A percentile compares a stretch with the other conserved stretches of the same genome.
phyloP scores from a whole-genome alignment of 306 rosid genomes.

The Hylodesmum podocarpum region DNA sequence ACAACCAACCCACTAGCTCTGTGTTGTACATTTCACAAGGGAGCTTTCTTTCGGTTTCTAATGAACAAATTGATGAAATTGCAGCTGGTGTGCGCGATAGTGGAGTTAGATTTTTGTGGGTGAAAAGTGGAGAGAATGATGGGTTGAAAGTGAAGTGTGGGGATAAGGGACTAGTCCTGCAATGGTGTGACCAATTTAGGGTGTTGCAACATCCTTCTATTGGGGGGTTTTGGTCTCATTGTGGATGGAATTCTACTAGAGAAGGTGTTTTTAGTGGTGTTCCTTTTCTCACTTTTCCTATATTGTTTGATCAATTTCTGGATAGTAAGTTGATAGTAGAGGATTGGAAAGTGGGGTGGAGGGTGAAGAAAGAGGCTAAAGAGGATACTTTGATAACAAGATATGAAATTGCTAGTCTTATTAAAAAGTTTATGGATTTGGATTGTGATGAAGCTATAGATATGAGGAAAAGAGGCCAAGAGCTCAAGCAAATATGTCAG shows the following conservation, averaged over 20 bases:
- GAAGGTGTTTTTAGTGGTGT: slow-evolving; percentile 57
- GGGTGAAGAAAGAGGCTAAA: slow-evolving; percentile 34
- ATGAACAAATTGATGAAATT: slow-evolving; percentile 50
- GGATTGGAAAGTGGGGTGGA: slow-evolving; percentile 67
- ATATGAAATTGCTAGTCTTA: slow-evolving; percentile 42
- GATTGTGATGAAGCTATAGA: slow-evolving; percentile 35
- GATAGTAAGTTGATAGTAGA: slow-evolving; percentile 44
- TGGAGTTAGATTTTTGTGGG: slow-evolving; percentile 52
- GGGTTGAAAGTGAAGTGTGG: slow-evolving; percentile 42
- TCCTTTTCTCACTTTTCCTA: slow-evolving; percentile 51
- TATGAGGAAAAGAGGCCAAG: slow-evolving; percentile 40
- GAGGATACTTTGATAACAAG: slow-evolving; percentile 29
- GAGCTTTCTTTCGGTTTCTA: slow-evolving; percentile 49
- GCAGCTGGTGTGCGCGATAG: slow-evolving; percentile 32
- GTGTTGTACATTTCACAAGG: slow-evolving; percentile 60
- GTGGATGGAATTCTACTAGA: slow-evolving; percentile 65
- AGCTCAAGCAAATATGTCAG: slow-evolving; percentile 32
- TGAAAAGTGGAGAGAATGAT: slow-evolving; percentile 9
- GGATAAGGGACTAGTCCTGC: slow-evolving; percentile 43
- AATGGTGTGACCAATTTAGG: slow-evolving; percentile 62
- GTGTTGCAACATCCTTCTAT: slow-evolving; percentile 50
- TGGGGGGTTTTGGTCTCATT: slow-evolving; percentile 64
- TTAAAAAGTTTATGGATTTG: slow-evolving; percentile 49
- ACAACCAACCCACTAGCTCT: slow-evolving; percentile 42
- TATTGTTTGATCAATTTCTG: slow-evolving; percentile 41